phyloP scores from a whole-genome alignment of 208 protist species.

The Entamoeba invadens region DNA sequence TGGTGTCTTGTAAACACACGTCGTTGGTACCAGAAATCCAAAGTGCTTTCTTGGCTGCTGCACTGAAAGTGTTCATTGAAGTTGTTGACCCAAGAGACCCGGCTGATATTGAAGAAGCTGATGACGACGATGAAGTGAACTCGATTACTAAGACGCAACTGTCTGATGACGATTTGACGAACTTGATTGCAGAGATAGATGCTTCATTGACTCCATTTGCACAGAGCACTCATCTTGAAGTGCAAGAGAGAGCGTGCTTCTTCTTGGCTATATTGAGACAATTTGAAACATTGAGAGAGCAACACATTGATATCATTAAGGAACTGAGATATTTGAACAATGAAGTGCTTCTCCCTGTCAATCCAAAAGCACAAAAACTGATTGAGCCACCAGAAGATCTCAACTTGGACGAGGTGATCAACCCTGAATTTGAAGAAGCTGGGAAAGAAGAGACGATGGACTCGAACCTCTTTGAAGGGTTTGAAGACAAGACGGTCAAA shows the following conservation, averaged over 20 bases:
- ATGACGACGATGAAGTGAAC: constrained; percentile 3
- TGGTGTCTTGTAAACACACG: not conserved
- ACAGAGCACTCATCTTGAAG: constrained; percentile 45
- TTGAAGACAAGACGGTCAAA: not conserved
- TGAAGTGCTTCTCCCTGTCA: not conserved
- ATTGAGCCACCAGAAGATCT: not conserved
- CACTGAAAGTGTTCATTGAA: not conserved
- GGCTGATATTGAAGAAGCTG: not conserved
- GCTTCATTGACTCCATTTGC: constrained; percentile 38
- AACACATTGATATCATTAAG: constrained; percentile 15
- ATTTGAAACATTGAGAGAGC: not conserved
- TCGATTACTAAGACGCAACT: constrained; percentile 9
- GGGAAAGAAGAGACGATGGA: not conserved
- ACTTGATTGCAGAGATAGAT: not conserved
- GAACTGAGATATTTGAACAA: constrained; percentile 22
- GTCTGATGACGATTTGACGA: not conserved
- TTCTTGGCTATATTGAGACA: constrained; percentile 23
- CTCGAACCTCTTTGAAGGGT: not conserved
- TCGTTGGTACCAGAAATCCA: not conserved
- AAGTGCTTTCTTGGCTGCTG: not conserved
- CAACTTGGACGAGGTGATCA: not conserved
- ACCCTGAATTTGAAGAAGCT: not conserved
- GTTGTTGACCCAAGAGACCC: not conserved
- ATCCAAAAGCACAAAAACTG: not conserved
- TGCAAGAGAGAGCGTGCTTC: constrained; percentile 47